These are phyloP conservation scores for Pisolithus orientalis DNA, from an alignment of 768 basidiomycete species.

Conservation along the genomic window DNA sequence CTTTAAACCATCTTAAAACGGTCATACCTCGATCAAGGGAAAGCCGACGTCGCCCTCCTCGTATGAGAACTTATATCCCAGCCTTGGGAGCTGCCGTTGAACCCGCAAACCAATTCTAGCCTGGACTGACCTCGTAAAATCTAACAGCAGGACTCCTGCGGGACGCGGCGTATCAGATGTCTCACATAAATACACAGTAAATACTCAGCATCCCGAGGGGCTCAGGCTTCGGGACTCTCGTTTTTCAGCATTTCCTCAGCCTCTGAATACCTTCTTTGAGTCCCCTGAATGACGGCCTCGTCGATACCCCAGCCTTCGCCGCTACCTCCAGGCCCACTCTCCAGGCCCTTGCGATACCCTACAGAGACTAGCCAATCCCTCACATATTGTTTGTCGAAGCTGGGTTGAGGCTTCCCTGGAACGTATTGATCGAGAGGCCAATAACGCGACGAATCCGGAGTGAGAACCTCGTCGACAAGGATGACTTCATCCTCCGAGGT, in stretches of 20 bases:
- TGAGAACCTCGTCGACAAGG: slow-evolving; percentile 93
- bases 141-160: no score
- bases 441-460: slow-evolving; percentile 95
- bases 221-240: not conserved
- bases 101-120: no score
- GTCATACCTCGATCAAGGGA: slow-evolving; percentile 43
- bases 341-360: slow-evolving; percentile 77
- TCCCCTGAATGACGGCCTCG: slow-evolving; percentile 69
- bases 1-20: slow-evolving; percentile 11
- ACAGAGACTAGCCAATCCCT: slow-evolving; percentile 77
- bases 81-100: no score
- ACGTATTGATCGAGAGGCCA: slow-evolving; percentile 79
- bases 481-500: slow-evolving; percentile 49
- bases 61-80: slow-evolving; percentile 47
- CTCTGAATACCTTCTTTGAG: slow-evolving; percentile 72
- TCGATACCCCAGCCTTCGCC: slow-evolving; percentile 77
- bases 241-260: slow-evolving; percentile 55
- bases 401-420: slow-evolving; percentile 72
- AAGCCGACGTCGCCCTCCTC: slow-evolving; percentile 63
- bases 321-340: slow-evolving; percentile 60
- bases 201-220: not conserved
- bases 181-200: not conserved
- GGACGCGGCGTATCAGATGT: no score
- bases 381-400: slow-evolving; percentile 96
- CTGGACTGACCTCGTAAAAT: not conserved